These are phyloP conservation scores for Chlorociboria aeruginascens DNA, from an alignment of 495 filamentous ascomycete genomes.

Conservation along the genomic window DNA sequence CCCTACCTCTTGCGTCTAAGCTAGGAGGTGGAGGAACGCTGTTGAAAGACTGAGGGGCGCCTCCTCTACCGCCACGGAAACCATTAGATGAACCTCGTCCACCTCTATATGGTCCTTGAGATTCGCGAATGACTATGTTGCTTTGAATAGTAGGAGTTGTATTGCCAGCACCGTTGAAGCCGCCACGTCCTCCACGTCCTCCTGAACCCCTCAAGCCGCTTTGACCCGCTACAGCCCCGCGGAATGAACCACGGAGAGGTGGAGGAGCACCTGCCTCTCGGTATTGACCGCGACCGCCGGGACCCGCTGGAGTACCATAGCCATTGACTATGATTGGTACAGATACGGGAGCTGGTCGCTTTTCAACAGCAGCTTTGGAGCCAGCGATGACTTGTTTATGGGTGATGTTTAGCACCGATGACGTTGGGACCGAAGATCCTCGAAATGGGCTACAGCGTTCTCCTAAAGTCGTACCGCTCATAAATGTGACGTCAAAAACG, in stretches of 20 bases:
- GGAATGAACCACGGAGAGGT: conserved; percentile 59
- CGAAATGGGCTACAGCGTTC: conserved; percentile 92
- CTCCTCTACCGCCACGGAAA: conserved; percentile 21
- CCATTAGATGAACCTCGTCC: conserved; percentile 18
- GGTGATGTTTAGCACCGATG: conserved; percentile 77
- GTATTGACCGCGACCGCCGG: conserved; percentile 48
- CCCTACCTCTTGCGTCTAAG: conserved; percentile 43
- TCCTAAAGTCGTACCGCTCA: conserved; percentile 84
- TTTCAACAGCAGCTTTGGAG: conserved; percentile 54
- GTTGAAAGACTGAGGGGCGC: conserved; percentile 39
- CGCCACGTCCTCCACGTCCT: conserved; percentile 30
- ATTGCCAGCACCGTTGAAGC: conserved; percentile 13
- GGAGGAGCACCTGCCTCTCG: conserved; percentile 54
- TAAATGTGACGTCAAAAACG: conserved; percentile 87
- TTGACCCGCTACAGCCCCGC: conserved; percentile 44
- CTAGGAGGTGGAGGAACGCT: conserved; percentile 69
- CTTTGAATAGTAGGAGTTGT: conserved; percentile 13
- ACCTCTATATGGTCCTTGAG: conserved; percentile 26
- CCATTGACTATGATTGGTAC: conserved; percentile 45
- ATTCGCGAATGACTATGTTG: conserved; percentile 13
- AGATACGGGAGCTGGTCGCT: conserved; percentile 36
- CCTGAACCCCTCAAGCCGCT: conserved; percentile 23
- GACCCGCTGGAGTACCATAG: conserved; percentile 44
- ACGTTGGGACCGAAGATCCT: conserved; percentile 77
- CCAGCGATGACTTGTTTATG: conserved; percentile 67